Evolutionary conservation across 192 early-diverging fungal genomes (phyloP), one percentile per base, ranked within the genome.

Genomic region (Coemansia biformis): DNA sequence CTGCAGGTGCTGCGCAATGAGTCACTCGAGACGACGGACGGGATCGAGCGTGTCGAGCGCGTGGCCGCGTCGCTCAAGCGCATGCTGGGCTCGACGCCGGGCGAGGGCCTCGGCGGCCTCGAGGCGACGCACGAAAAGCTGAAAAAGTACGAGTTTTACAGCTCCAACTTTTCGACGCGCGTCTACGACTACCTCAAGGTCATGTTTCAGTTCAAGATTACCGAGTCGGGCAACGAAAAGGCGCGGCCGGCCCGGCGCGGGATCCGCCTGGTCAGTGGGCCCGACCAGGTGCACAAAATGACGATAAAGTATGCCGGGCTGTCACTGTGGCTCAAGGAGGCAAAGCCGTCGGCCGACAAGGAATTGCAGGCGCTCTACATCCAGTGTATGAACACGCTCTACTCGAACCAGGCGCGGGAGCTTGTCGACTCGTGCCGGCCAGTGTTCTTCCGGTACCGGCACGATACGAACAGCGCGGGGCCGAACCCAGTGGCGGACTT

Each of bases 301-400:
- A 59, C 88, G 41, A 70, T 81, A 36, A 76, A 75, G 45, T 90
- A 84, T 38, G 81, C 77, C 11, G 83, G 83, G 2, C 60, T 88
- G 30, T 77, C 79, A 29, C 46, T 85, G 14, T 90, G 88, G 88
- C 68, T 86, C 43, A 79, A 82, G 46, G 82, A 88, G 41, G 79
- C 88, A 57, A 84, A 87, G 30, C 68, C 85, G 19, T 66, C 76
- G 21, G 72, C 81, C 16, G 81, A 86, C 58, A 79, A 79, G 43
- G 88, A 90, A 46, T 51, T 88, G 5, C 86, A 87, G 39, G 82
- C 76, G 55, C 76, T 89, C 33, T 83, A 83, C 37, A 59, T 80
- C 11, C 77, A 79, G 50, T 61, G 75, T 16, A 76, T 83, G 66
- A 70, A 73, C 38, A 54, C 44, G 51, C 47, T 73, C 4, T 83